phyloP scores from a whole-genome alignment of 1,284 basidiomycete species.

The Sutorius eximius region DNA sequence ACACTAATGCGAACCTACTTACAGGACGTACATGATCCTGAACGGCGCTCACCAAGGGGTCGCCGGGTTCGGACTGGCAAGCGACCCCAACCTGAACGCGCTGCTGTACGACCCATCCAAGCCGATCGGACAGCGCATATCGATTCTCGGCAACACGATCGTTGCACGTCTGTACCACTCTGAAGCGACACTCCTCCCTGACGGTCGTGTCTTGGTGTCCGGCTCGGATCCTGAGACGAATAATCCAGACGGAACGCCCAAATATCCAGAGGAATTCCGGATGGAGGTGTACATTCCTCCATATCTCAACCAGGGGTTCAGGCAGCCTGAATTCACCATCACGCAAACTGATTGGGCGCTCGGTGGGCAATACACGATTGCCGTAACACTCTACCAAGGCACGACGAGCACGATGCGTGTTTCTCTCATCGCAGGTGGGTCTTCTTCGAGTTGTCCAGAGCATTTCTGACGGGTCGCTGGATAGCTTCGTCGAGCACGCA shows the following conservation, averaged over 20 bases:
- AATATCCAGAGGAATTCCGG: constrained; percentile 68
- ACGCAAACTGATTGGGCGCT: constrained; percentile 61
- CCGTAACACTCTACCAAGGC: constrained; percentile 57
- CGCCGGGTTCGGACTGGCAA: constrained; percentile 72
- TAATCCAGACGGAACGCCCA: constrained; percentile 35
- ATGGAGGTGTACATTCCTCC: constrained; percentile 77
- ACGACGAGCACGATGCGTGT: constrained; percentile 52
- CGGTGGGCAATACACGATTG: constrained; percentile 50
- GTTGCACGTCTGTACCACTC: constrained; percentile 84
- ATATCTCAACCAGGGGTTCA: constrained; percentile 60
- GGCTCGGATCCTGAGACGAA: constrained; percentile 70
- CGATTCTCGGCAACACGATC: constrained; percentile 67
- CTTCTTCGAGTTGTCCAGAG: neutral
- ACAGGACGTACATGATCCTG: constrained; percentile 61
- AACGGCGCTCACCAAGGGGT: constrained; percentile 66
- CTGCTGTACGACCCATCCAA: constrained; percentile 67
- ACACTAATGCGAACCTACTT: neutral
- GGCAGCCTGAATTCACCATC: constrained; percentile 59
- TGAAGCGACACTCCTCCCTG: constrained; percentile 67
- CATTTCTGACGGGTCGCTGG: neutral
- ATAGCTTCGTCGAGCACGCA: constrained; percentile 71
- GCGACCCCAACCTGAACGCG: constrained; percentile 62
- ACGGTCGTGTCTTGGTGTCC: constrained; percentile 69
- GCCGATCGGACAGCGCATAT: constrained; percentile 60
- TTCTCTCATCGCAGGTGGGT: constrained; percentile 54